A percentile compares a stretch with the other conserved stretches of the same genome.
These are phyloP conservation scores for Candida ulmi DNA, from an alignment of 805 yeast genomes.

Conservation along the genomic window DNA sequence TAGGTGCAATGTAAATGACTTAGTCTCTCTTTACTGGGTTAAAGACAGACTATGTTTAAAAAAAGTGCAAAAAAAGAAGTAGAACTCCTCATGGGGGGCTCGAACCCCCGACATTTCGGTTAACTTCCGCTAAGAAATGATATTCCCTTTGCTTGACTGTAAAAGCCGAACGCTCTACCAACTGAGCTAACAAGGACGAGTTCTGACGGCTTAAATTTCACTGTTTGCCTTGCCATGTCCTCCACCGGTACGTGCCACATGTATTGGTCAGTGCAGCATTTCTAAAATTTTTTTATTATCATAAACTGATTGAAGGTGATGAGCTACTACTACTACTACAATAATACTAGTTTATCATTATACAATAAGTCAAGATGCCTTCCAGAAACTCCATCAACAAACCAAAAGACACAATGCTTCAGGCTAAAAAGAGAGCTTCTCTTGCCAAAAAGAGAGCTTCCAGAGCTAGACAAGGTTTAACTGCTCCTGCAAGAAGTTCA, in stretches of 20 bases:
- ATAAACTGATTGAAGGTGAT: too few species aligned
- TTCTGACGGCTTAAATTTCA: neutral
- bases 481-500: conserved; percentile 43
- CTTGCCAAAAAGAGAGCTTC: conserved; percentile 52
- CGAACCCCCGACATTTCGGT: conserved; percentile 12
- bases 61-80: conserved; percentile 1
- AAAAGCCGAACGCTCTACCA: conserved; percentile 12
- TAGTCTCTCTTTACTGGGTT: too few species aligned
- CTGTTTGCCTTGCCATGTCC: too few species aligned
- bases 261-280: neutral
- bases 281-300: too few species aligned
- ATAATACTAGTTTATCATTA: neutral
- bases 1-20: too few species aligned
- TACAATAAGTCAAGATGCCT: conserved; percentile 73
- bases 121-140: conserved; percentile 8
- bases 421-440: conserved; percentile 44
- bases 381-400: conserved; percentile 77
- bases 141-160: conserved; percentile 4
- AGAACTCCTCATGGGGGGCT: conserved; percentile 12
- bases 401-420: conserved; percentile 56
- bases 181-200: conserved; percentile 12
- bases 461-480: conserved; percentile 36
- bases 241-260: neutral
- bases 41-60: too few species aligned
- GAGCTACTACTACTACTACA: too few species aligned